A percentile compares a stretch with the other conserved stretches of the same genome.
Conservation (phyloP, 495 filamentous ascomycete genomes). For the Clavariopsis aquatica region DNA sequence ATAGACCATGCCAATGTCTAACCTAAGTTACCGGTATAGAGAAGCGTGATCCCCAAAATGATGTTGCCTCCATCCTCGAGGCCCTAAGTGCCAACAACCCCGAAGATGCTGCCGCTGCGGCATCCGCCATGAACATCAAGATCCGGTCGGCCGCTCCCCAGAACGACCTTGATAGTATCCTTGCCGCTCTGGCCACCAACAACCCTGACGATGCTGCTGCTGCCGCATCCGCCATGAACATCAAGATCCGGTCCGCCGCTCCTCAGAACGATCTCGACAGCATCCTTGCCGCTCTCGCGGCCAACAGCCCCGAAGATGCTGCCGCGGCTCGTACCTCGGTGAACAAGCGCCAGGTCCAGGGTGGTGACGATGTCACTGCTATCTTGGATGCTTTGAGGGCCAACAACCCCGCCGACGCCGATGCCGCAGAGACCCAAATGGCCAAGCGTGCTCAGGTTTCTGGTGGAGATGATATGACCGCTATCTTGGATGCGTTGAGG, state of each 20-base stretch:
- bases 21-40: neutral
- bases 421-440: slow-evolving; percentile 3
- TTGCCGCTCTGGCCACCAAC: slow-evolving; percentile 9
- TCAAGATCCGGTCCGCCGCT: neutral
- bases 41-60: slow-evolving; percentile 17
- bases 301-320: slow-evolving; percentile 21
- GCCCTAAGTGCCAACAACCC: slow-evolving; percentile 24
- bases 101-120: slow-evolving; percentile 23
- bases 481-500: neutral
- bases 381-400: slow-evolving; percentile 13
- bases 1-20: neutral
- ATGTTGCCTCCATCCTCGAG: slow-evolving; percentile 21
- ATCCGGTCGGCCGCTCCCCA: slow-evolving; percentile 7
- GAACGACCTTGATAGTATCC: slow-evolving; percentile 15
- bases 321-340: slow-evolving; percentile 1
- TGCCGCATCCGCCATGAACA: neutral
- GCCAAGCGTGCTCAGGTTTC: neutral
- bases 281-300: neutral
- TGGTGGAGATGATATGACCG: neutral
- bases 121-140: slow-evolving; percentile 1
- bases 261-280: neutral
- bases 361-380: slow-evolving; percentile 1
- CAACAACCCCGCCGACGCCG: slow-evolving; percentile 13
- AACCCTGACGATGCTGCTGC: slow-evolving; percentile 13
- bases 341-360: neutral